phyloP scores from a whole-genome alignment of 257 asterid species.

The Marsdenia floribunda region DNA sequence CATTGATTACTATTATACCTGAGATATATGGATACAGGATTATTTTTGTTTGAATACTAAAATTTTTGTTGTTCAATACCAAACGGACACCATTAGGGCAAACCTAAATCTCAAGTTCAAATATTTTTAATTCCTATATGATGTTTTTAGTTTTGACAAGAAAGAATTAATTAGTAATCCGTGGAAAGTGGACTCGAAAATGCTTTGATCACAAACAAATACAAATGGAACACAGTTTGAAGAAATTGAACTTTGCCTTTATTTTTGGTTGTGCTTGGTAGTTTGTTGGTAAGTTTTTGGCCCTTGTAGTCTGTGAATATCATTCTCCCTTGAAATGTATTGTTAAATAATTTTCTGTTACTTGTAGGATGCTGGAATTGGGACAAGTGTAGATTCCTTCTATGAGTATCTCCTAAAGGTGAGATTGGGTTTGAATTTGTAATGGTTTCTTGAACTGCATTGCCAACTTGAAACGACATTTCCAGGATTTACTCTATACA shows the following conservation, averaged over 20 bases:
- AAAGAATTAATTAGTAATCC: not conserved
- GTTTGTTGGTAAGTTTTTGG: not conserved
- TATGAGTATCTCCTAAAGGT: conserved; percentile 96
- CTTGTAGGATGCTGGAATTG: conserved; percentile 98
- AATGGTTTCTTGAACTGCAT: not conserved
- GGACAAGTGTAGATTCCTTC: conserved; percentile 97
- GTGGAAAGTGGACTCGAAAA: not conserved
- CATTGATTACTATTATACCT: not conserved
- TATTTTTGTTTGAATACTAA: not conserved
- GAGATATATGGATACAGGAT: not conserved
- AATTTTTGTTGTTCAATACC: not conserved
- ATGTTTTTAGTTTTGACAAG: not conserved
- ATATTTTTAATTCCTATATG: not conserved
- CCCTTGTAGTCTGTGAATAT: not conserved
- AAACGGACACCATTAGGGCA: not conserved
- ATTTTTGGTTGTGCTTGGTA: not conserved
- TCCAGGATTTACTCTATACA: not conserved
- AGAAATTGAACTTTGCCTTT: not conserved
- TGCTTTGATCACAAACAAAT: not conserved
- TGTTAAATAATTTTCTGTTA: conserved; percentile 25
- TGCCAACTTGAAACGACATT: not conserved
- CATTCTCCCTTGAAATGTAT: not conserved
- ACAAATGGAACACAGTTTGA: not conserved
- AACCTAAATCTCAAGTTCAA: not conserved
- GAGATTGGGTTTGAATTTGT: conserved; percentile 15